Percentiles rank a stretch among this genome's conserved stretches.
phyloP scores from a whole-genome alignment of 208 protist genomes.

The Leishmania lainsoni region DNA sequence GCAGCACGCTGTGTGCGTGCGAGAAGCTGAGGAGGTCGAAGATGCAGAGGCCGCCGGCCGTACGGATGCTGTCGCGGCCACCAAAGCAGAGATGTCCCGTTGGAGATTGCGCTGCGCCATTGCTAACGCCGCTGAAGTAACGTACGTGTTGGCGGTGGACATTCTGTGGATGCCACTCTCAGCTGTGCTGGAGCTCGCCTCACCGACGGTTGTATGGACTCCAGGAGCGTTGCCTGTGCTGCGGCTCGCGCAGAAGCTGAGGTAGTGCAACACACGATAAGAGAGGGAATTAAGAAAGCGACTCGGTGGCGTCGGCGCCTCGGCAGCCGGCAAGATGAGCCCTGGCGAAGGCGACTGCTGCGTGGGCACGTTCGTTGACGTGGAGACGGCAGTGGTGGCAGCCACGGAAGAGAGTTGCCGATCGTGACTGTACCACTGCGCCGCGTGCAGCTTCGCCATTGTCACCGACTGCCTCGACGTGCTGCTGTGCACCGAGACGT shows the following conservation, averaged over 20 bases:
- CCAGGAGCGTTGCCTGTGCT: conserved; percentile 6
- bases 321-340: not conserved
- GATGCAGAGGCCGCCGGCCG: conserved; percentile 6
- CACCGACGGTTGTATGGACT: conserved; percentile 5
- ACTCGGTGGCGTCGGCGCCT: not conserved
- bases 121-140: conserved; percentile 7
- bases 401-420: not conserved
- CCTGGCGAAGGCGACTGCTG: not conserved
- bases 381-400: not conserved
- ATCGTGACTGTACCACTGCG: not conserved
- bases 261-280: conserved; percentile 13
- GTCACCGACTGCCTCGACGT: not conserved
- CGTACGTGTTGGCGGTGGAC: not conserved
- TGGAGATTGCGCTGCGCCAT: conserved; percentile 33
- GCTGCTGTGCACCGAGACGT: conserved; percentile 10
- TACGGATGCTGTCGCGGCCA: conserved; percentile 26
- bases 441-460: not conserved
- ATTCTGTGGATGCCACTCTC: not conserved
- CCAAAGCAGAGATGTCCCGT: conserved; percentile 34
- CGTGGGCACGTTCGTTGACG: not conserved
- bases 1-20: not conserved
- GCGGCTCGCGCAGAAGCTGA: conserved; percentile 16
- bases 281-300: not conserved
- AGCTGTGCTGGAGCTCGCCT: not conserved
- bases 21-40: not conserved